Conservation (phyloP, 768 basidiomycete genomes). For the Xanthoconium purpureum region DNA sequence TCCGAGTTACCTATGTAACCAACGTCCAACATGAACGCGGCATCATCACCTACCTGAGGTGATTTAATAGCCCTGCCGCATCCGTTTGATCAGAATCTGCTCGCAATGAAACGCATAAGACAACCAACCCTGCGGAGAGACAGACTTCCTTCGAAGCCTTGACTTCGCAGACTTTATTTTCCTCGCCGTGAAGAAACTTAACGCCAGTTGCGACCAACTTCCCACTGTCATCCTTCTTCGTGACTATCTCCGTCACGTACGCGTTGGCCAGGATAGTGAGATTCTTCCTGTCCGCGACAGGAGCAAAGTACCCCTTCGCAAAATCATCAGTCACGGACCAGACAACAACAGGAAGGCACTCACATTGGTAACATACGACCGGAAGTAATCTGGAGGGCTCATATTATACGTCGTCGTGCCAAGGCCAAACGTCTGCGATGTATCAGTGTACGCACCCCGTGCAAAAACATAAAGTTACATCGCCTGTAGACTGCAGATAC, state of each 20-base stretch:
- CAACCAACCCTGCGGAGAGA: background rate
- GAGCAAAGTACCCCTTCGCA: background rate
- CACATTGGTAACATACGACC: constrained; percentile 2
- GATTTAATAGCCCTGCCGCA: background rate
- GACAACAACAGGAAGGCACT: background rate
- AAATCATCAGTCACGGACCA: background rate
- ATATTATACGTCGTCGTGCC: background rate
- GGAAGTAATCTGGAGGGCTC: background rate
- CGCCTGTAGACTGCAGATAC: background rate
- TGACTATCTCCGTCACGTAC: background rate
- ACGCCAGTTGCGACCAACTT: constrained; percentile 1
- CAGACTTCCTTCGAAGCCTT: background rate
- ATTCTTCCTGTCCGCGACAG: constrained; percentile 1
- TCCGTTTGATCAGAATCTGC: background rate
- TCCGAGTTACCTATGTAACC: background rate
- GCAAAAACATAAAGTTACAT: background rate
- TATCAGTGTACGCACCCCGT: background rate
- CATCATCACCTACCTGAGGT: background rate
- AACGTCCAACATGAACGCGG: too few relatives aligned
- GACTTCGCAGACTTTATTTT: background rate
- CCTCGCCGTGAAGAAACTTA: background rate
- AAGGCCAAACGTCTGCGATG: background rate
- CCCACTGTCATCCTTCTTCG: background rate
- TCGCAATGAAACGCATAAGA: background rate
- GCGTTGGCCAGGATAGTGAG: background rate